Evolutionary conservation across 139 green algal genomes (phyloP).

Genomic region (Chlamydomonas sp.): DNA sequence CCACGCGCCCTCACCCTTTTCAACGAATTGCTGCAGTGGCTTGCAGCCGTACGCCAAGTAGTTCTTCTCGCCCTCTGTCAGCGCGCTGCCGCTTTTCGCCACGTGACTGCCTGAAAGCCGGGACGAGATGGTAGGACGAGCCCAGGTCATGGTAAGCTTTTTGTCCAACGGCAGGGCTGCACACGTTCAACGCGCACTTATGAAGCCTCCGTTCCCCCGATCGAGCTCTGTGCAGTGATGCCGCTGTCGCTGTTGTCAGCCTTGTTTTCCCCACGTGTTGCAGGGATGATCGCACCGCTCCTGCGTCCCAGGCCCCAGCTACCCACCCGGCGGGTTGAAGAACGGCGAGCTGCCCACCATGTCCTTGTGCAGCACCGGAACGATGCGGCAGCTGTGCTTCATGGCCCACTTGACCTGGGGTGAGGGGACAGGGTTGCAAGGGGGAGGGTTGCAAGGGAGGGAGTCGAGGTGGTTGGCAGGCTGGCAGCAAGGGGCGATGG

Average conservation of each 20-base stretch:
- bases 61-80: not conserved
- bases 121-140: not conserved
- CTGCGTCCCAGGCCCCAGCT: not conserved
- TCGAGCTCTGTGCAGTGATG: too few relatives aligned
- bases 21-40: conserved; percentile 1
- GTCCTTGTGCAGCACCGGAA: conserved; percentile 8
- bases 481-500: too few relatives aligned
- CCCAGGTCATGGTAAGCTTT: not conserved
- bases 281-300: too few relatives aligned
- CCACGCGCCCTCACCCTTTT: not conserved
- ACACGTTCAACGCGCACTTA: too few relatives aligned
- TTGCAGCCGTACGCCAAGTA: not conserved
- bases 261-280: too few relatives aligned
- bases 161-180: too few relatives aligned
- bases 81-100: not conserved
- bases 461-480: too few relatives aligned
- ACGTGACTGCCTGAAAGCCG: not conserved
- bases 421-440: too few relatives aligned
- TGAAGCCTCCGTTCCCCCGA: too few relatives aligned
- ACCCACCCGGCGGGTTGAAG: not conserved
- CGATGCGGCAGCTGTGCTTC: not conserved
- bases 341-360: not conserved
- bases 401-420: conserved; percentile 9
- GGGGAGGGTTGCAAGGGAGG: too few relatives aligned
- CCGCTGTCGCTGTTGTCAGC: too few relatives aligned